Base-by-base conservation (phyloP, 306 rosid genomes). In the Boehmeria nivea region DNA sequence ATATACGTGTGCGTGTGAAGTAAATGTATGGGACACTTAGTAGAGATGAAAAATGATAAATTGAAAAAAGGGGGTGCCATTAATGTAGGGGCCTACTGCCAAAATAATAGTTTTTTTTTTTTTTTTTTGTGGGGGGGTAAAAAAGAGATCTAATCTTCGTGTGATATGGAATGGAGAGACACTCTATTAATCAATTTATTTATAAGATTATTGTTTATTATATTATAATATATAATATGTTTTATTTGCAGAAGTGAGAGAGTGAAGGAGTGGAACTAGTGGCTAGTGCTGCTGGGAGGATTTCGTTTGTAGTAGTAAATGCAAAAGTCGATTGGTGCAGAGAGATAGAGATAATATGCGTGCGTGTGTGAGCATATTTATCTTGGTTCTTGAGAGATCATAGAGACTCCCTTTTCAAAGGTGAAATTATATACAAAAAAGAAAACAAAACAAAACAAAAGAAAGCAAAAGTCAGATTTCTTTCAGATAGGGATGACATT, bases 291-390 rank as follows among this genome's bases (percentile, higher is more conserved):
- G n/a, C n/a, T n/a, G 57, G 25, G 38, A 51, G 28, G 38, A n/a
- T n/a, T n/a, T n/a, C n/a, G 57, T 51, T 21, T 25, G 59, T 50
- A 11, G 25, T 36, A 62, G 40, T 68, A 43, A 68, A 72, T 68
- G 72, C 58, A 37, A 67, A 50, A 50, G 66, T 44, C 25, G 21
- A 24, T 3, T 31, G 17, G 57, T 59, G 51, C 72, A 63, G 65
- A 60, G 72, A 31, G 36, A 31, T 6, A 10, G 9, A 31, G 5
- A 31, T 10, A 10, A 59, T 71, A 72, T 63, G 75, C 72, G 78
- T 63, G 75, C 69, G 72, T 43, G 58, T 76, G 72, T 64, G 53
- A 56, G 61, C 77, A 72, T 60, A 66, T 45, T 45, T 38, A 55
- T 55, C 58, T 55, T 55, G 46, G 16, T 50, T 50, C 55, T 50